A percentile compares a stretch with the other conserved stretches of the same genome.
Evolutionary conservation across 352 stramenopile species (phyloP).

Genomic region (Pythium grandisporangium): DNA sequence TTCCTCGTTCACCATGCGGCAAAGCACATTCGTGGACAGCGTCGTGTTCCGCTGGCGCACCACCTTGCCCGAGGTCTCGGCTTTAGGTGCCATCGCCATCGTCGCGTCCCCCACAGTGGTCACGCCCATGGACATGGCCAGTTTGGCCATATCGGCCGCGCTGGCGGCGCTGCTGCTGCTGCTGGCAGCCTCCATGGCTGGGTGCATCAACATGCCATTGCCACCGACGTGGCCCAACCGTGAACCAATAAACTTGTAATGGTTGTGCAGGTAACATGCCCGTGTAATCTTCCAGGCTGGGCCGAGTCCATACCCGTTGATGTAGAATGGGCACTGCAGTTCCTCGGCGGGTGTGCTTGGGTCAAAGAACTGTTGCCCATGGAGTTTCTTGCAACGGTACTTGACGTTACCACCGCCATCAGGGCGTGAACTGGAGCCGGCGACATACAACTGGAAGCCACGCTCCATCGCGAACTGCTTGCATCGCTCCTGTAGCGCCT

Average conservation of each 20-base stretch:
- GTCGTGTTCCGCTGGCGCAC: conserved; percentile 60
- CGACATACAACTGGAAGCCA: conserved; percentile 65
- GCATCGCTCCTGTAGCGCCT: conserved; percentile 59
- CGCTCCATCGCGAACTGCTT: conserved; percentile 72
- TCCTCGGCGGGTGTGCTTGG: conserved; percentile 27
- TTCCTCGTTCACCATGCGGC: conserved; percentile 63
- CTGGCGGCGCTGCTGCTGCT: not conserved
- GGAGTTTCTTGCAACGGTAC: conserved; percentile 75
- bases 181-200: not conserved
- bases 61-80: conserved; percentile 3
- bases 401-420: conserved; percentile 77
- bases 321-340: conserved; percentile 72
- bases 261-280: conserved; percentile 70
- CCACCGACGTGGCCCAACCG: conserved; percentile 9
- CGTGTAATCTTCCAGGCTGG: conserved; percentile 67
- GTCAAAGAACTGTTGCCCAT: conserved; percentile 74
- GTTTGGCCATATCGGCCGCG: not conserved
- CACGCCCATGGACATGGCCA: too few relatives aligned
- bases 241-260: conserved; percentile 81
- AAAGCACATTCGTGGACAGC: conserved; percentile 69
- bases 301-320: conserved; percentile 67
- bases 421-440: conserved; percentile 48
- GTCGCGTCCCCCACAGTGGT: too few relatives aligned
- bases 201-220: too few relatives aligned
- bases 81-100: too few relatives aligned